Percentiles rank a stretch among this genome's conserved stretches.
These are phyloP conservation scores for Eimeria brunetti DNA, from an alignment of 169 alveolate species.

Conservation along the genomic window DNA sequence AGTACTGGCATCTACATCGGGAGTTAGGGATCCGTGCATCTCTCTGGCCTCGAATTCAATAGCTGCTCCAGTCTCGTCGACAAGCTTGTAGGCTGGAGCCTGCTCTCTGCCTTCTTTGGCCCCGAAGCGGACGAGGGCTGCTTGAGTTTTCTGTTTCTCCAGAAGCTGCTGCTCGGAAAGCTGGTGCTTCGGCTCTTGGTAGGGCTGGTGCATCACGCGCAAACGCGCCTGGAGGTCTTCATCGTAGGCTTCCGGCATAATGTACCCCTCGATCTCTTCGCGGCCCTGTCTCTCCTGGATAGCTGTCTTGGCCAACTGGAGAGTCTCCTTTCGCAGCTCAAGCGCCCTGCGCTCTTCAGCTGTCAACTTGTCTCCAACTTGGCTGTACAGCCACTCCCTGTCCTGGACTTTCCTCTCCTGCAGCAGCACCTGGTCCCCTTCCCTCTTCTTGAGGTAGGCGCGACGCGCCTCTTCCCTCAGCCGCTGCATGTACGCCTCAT, in stretches of 20 bases:
- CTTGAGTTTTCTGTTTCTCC: conserved; percentile 78
- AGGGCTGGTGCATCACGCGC: conserved; percentile 76
- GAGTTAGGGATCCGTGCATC: conserved; percentile 49
- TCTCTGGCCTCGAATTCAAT: conserved; percentile 75
- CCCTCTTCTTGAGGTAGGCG: conserved; percentile 96
- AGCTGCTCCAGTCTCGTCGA: conserved; percentile 74
- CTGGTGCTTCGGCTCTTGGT: conserved; percentile 74
- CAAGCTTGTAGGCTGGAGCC: conserved; percentile 56
- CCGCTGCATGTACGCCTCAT: conserved; percentile 73
- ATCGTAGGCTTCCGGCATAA: conserved; percentile 83
- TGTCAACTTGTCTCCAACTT: conserved; percentile 86
- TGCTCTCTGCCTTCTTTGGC: conserved; percentile 70
- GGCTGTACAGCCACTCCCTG: conserved; percentile 89
- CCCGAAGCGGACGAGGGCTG: conserved; percentile 79
- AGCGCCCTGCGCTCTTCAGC: conserved; percentile 88
- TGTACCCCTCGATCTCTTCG: conserved; percentile 72
- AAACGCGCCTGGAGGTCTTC: conserved; percentile 78
- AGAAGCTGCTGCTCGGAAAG: conserved; percentile 77
- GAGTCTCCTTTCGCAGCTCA: conserved; percentile 91
- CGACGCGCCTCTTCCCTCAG: conserved; percentile 90
- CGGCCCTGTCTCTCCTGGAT: conserved; percentile 87
- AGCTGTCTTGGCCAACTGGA: conserved; percentile 92
- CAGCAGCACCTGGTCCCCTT: conserved; percentile 93
- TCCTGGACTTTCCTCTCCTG: conserved; percentile 95
- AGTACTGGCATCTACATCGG: conserved; percentile 42